A percentile compares a stretch with the other conserved stretches of the same genome.
phyloP scores from a whole-genome alignment of 192 early-diverging fungal genomes.

The Piromyces sp. region DNA sequence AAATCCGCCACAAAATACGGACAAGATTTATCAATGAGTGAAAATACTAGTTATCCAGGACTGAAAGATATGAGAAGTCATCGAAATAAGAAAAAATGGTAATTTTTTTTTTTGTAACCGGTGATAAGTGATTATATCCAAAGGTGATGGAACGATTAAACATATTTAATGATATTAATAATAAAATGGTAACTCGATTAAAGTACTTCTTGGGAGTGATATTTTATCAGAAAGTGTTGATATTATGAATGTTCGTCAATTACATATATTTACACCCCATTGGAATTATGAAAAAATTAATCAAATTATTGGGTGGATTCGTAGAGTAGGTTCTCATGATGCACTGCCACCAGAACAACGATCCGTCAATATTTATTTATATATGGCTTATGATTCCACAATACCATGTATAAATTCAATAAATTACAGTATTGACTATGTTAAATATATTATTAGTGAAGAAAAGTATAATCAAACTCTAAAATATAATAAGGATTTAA shows the following conservation, averaged over 20 bases:
- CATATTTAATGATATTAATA: not conserved
- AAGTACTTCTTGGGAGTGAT: not conserved
- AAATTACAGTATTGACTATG: not conserved
- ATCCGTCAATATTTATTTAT: not conserved
- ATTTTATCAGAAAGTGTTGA: not conserved
- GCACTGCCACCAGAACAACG: not conserved
- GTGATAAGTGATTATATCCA: too few relatives aligned
- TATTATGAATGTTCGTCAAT: not conserved
- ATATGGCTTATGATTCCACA: not conserved
- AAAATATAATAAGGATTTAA: not conserved
- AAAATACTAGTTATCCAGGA: too few relatives aligned
- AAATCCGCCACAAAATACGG: too few relatives aligned
- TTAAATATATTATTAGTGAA: not conserved
- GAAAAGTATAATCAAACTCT: not conserved
- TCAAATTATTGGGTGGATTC: not conserved
- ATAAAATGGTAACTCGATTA: not conserved
- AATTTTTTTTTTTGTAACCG: too few relatives aligned
- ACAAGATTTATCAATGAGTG: too few relatives aligned
- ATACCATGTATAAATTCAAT: not conserved
- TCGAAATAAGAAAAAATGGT: not conserved
- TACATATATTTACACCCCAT: not conserved
- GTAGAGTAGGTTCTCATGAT: not conserved
- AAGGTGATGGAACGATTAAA: not conserved
- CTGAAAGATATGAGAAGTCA: not conserved
- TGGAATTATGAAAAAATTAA: too few relatives aligned